Conservation (phyloP, 1,284 basidiomycete species). For the Microbotryum violaceum region DNA sequence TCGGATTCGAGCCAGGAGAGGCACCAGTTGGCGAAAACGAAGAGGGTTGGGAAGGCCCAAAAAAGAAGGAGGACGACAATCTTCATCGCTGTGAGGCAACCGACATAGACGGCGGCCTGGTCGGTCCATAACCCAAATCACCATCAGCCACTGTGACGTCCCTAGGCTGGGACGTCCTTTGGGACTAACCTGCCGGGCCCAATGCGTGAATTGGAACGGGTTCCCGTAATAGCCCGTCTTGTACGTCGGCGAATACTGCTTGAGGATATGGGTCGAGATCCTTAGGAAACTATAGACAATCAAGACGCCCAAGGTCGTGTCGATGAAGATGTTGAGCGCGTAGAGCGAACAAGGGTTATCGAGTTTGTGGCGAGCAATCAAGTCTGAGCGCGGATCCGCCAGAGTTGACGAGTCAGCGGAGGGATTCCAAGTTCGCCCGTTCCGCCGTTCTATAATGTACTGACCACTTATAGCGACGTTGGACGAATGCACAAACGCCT, state of each 20-base stretch:
- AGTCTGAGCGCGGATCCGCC: conserved; percentile 35
- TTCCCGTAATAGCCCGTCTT: conserved; percentile 79
- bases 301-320: conserved; percentile 85
- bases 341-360: conserved; percentile 74
- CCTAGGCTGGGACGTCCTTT: conserved; percentile 2
- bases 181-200: conserved; percentile 8
- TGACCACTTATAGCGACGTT: conserved; percentile 61
- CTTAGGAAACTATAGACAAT: conserved; percentile 76
- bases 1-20: conserved; percentile 63
- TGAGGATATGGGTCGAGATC: conserved; percentile 57
- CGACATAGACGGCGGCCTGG: conserved; percentile 79
- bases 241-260: conserved; percentile 62
- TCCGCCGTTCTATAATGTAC: not conserved
- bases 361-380: conserved; percentile 52
- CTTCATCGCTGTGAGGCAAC: conserved; percentile 83
- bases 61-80: conserved; percentile 67
- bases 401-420: not conserved
- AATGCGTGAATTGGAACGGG: conserved; percentile 50
- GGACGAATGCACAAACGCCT: conserved; percentile 77
- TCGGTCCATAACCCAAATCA: conserved; percentile 31
- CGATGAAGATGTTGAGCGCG: conserved; percentile 88
- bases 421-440: no score
- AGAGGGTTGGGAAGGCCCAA: conserved; percentile 50
- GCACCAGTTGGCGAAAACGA: conserved; percentile 68
- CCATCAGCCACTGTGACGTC: not conserved